Evolutionary conservation across 1,284 basidiomycete genomes (phyloP).

Genomic region (Ceratobasidium sp.): DNA sequence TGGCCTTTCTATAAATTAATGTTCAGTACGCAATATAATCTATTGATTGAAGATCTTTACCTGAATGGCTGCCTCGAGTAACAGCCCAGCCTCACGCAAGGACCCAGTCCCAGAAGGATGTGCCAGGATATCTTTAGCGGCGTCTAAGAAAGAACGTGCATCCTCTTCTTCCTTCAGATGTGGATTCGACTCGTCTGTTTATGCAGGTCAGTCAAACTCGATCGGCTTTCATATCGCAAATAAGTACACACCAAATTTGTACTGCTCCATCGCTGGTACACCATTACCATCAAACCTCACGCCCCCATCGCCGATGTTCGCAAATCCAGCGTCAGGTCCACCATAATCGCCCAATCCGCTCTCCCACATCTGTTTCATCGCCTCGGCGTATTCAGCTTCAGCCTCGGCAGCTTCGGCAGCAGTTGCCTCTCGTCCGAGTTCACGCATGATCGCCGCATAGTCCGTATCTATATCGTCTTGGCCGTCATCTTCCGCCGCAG

Average conservation of each 20-base stretch:
- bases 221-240: conserved; percentile 16
- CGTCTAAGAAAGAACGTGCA: conserved; percentile 66
- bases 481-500: conserved; percentile 16
- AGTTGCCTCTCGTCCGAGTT: conserved; percentile 61
- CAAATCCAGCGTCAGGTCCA: conserved; percentile 52
- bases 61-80: conserved; percentile 87
- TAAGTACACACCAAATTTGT: conserved; percentile 73
- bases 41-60: conserved; percentile 3
- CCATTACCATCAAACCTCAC: conserved; percentile 71
- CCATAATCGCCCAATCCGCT: conserved; percentile 60
- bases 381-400: conserved; percentile 66
- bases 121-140: conserved; percentile 65
- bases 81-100: conserved; percentile 82
- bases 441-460: conserved; percentile 81
- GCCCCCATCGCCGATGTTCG: conserved; percentile 55
- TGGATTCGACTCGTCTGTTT: conserved; percentile 71
- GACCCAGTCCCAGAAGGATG: conserved; percentile 83
- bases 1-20: conserved; percentile 64
- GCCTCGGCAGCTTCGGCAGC: conserved; percentile 56
- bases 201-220: conserved; percentile 26
- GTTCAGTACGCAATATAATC: background rate
- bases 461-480: conserved; percentile 72
- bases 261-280: conserved; percentile 72
- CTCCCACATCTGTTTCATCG: conserved; percentile 74
- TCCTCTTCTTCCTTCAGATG: conserved; percentile 66